These are phyloP conservation scores for Irpex sp. DNA, from an alignment of 1,284 basidiomycete genomes.

Conservation along the genomic window DNA sequence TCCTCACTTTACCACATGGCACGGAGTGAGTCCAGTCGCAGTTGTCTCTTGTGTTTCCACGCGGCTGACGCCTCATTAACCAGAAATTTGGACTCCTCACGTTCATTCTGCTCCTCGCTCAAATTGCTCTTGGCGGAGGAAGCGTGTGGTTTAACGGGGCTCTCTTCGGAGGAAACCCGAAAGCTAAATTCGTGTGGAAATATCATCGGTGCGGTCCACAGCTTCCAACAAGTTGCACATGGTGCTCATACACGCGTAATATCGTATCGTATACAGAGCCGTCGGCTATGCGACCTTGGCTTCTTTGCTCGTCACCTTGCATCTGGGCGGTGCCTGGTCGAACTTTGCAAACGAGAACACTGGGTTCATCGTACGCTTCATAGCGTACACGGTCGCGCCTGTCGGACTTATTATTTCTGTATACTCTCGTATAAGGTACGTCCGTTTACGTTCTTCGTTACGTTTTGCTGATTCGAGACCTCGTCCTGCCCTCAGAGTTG, in stretches of 20 bases:
- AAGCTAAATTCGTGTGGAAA: slow-evolving; percentile 71
- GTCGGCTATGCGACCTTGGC: slow-evolving; percentile 65
- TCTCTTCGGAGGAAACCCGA: slow-evolving; percentile 59
- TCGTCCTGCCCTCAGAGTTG: slow-evolving; percentile 16
- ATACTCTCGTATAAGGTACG: slow-evolving; percentile 24
- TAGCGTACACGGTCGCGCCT: slow-evolving; percentile 55
- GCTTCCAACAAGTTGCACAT: background rate
- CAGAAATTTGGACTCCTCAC: slow-evolving; percentile 56
- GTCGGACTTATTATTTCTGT: slow-evolving; percentile 22
- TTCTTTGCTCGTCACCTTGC: slow-evolving; percentile 48
- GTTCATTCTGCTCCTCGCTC: slow-evolving; percentile 51
- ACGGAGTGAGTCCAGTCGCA: slow-evolving; percentile 41
- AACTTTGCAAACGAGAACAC: slow-evolving; percentile 43
- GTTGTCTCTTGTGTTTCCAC: background rate
- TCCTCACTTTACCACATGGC: slow-evolving; percentile 63
- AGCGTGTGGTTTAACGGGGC: slow-evolving; percentile 68
- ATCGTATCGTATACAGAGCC: slow-evolving; percentile 33
- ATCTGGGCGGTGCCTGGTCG: slow-evolving; percentile 67
- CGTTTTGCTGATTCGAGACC: background rate
- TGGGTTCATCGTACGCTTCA: slow-evolving; percentile 36
- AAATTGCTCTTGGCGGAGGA: slow-evolving; percentile 54
- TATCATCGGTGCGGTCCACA: slow-evolving; percentile 55
- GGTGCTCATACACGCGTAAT: background rate
- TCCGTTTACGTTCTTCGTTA: background rate
- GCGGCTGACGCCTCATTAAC: background rate